Percentiles rank a stretch among this genome's conserved stretches.
phyloP scores from a whole-genome alignment of 495 filamentous ascomycete species.

The Monascus purpureus region DNA sequence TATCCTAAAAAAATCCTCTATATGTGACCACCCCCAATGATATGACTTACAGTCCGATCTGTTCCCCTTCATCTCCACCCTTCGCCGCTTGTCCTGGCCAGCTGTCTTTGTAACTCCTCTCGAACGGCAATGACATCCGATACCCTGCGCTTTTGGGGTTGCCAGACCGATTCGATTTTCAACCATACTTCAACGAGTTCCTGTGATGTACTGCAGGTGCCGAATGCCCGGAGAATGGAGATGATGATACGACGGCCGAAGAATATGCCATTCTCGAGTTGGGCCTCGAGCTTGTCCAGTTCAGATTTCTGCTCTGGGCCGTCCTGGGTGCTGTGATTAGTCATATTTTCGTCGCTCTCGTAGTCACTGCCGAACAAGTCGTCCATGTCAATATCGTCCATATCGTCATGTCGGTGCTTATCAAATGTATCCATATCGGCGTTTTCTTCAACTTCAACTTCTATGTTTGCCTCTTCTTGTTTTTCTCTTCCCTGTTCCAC shows the following conservation, averaged over 20 bases:
- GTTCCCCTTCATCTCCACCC: too few species aligned
- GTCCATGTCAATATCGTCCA: slow-evolving; percentile 8
- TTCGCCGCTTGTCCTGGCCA: slow-evolving; percentile 8
- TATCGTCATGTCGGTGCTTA: slow-evolving; percentile 1
- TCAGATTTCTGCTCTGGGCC: neutral
- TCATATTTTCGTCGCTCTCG: slow-evolving; percentile 1
- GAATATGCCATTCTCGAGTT: slow-evolving; percentile 30
- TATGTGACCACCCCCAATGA: too few species aligned
- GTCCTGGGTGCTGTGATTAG: neutral
- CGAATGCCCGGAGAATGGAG: slow-evolving; percentile 28
- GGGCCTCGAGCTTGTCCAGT: slow-evolving; percentile 9
- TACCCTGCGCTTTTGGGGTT: slow-evolving; percentile 21
- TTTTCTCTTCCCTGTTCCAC: too few species aligned
- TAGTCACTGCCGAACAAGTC: slow-evolving; percentile 6
- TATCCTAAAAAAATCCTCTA: too few species aligned
- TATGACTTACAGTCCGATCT: too few species aligned
- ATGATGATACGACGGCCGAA: slow-evolving; percentile 28
- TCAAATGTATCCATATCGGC: slow-evolving; percentile 1
- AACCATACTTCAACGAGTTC: slow-evolving; percentile 29
- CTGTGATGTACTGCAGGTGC: slow-evolving; percentile 20
- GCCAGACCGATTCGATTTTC: slow-evolving; percentile 29
- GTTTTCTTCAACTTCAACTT: neutral
- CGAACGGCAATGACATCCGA: slow-evolving; percentile 22
- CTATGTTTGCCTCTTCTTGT: neutral
- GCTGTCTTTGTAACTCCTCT: slow-evolving; percentile 27